Conservation (phyloP, 164 flowering plant species). For the Santalum album region DNA sequence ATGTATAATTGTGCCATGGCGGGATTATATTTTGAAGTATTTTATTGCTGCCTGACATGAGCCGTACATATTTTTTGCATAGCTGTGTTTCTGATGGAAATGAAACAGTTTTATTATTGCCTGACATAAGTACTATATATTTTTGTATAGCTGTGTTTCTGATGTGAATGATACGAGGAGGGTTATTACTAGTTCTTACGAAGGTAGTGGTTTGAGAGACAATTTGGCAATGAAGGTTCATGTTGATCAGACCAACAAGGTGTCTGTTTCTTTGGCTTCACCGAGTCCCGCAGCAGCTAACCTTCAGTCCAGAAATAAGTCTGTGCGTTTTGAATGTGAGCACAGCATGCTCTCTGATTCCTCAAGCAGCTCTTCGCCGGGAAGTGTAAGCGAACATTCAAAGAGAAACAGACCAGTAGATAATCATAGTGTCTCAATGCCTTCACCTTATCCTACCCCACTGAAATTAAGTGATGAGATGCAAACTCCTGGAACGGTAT, state of each 20-base stretch:
- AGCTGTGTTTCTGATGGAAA: conserved; percentile 21
- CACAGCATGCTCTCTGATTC: conserved; percentile 20
- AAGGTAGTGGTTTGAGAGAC: conserved; percentile 18
- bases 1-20: too few species aligned
- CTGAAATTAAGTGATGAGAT: conserved; percentile 59
- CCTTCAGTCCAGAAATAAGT: conserved; percentile 31
- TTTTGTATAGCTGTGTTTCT: conserved; percentile 21
- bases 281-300: conserved; percentile 15
- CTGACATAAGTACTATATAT: not conserved
- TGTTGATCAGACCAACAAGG: conserved; percentile 5
- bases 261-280: conserved; percentile 13
- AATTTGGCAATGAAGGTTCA: conserved; percentile 6
- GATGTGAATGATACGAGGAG: conserved; percentile 15
- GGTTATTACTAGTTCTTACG: conserved; percentile 13
- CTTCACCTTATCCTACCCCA: conserved; percentile 71
- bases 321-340: conserved; percentile 65
- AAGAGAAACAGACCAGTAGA: conserved; percentile 20
- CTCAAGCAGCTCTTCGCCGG: conserved; percentile 24
- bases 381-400: conserved; percentile 6
- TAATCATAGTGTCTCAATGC: conserved; percentile 19
- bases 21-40: too few species aligned
- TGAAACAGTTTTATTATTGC: not conserved
- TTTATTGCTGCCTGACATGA: not conserved
- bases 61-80: not conserved
- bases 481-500: conserved; percentile 96